Conservation (phyloP, 2,329 filamentous ascomycete genomes). For the Scytalidium sp. region DNA sequence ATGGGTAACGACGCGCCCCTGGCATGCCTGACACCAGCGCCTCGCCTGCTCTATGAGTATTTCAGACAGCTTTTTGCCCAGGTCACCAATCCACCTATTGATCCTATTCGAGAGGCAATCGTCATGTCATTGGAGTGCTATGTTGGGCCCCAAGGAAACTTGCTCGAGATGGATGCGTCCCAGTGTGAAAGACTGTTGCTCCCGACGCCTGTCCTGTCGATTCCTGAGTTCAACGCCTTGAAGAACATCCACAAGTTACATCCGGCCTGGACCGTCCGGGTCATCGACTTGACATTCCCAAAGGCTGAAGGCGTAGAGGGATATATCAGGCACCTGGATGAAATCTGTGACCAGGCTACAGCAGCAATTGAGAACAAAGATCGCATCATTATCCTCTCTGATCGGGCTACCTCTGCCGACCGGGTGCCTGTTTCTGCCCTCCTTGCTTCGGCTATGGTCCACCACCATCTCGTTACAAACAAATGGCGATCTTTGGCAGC, state of each 20-base stretch:
- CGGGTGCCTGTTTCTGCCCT: slow-evolving; percentile 84
- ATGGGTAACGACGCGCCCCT: slow-evolving; percentile 97
- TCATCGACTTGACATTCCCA: slow-evolving; percentile 89
- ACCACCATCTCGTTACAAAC: slow-evolving; percentile 93
- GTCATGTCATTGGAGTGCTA: slow-evolving; percentile 98
- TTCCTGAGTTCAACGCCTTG: slow-evolving; percentile 86
- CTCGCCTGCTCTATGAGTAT: slow-evolving; percentile 89
- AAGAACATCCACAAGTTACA: slow-evolving; percentile 72
- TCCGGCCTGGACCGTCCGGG: slow-evolving; percentile 81
- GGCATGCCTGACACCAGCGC: slow-evolving; percentile 85
- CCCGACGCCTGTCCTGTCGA: slow-evolving; percentile 83
- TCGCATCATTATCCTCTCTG: slow-evolving; percentile 84
- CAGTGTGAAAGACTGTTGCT: slow-evolving; percentile 85
- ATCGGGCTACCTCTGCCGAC: slow-evolving; percentile 78
- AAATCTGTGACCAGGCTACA: slow-evolving; percentile 81
- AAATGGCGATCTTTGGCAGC: slow-evolving; percentile 91
- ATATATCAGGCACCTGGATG: slow-evolving; percentile 83
- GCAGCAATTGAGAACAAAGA: slow-evolving; percentile 80
- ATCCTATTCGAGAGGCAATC: slow-evolving; percentile 94
- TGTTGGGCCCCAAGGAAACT: slow-evolving; percentile 90
- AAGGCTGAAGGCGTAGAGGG: slow-evolving; percentile 80
- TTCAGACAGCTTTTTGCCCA: slow-evolving; percentile 97
- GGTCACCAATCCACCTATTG: slow-evolving; percentile 96
- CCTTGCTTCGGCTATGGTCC: slow-evolving; percentile 87
- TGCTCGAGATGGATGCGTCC: slow-evolving; percentile 87